phyloP scores from a whole-genome alignment of 345 rosid species.

The Anastatica hierochuntica region DNA sequence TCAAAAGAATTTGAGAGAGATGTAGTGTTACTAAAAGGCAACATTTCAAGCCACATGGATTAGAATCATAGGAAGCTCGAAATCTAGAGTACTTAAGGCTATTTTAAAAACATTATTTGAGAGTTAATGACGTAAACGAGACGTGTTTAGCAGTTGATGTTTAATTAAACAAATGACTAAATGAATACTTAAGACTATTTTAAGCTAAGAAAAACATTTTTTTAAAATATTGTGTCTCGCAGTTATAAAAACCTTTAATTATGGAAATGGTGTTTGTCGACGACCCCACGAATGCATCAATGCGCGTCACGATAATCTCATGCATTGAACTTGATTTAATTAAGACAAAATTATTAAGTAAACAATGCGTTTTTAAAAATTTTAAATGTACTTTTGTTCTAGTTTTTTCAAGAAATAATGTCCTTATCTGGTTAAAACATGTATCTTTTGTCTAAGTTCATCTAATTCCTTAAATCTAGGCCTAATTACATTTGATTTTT shows the following conservation, averaged over 20 bases:
- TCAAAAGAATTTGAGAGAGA: too few species aligned
- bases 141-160: conserved; percentile 11
- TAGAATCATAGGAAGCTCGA: too few species aligned
- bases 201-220: too few species aligned
- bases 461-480: conserved; percentile 1
- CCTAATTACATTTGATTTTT: neutral
- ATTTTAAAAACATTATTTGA: neutral
- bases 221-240: conserved; percentile 14
- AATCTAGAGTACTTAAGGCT: too few species aligned
- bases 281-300: conserved; percentile 31
- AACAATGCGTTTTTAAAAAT: neutral
- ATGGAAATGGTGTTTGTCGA: conserved; percentile 16
- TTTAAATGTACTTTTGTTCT: neutral
- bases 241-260: conserved; percentile 12
- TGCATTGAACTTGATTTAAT: conserved; percentile 24
- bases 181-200: too few species aligned
- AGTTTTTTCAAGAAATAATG: neutral
- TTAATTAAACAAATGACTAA: neutral
- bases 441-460: conserved; percentile 6
- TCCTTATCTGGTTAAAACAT: conserved; percentile 11
- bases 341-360: neutral
- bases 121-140: conserved; percentile 15
- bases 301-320: conserved; percentile 32
- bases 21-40: too few species aligned
- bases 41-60: too few species aligned